Percentiles rank a stretch among this genome's conserved stretches.
phyloP scores from a whole-genome alignment of 2,329 filamentous ascomycete species.

The Phyllosticta capitalensis region DNA sequence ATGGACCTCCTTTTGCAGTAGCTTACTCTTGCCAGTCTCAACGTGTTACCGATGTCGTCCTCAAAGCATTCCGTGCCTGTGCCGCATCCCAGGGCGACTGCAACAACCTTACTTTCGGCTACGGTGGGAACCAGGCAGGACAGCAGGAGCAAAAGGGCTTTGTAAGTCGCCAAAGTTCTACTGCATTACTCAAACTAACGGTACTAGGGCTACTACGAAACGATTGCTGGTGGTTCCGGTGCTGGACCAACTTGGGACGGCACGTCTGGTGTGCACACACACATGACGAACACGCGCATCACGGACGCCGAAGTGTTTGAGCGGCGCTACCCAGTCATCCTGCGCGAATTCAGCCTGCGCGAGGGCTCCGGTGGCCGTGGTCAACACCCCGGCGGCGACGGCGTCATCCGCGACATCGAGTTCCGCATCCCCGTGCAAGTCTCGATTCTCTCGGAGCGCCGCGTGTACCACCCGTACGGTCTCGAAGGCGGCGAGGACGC shows the following conservation, averaged over 20 bases:
- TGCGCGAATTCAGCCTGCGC: slow-evolving; percentile 60
- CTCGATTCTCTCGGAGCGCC: slow-evolving; percentile 66
- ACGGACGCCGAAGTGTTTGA: slow-evolving; percentile 75
- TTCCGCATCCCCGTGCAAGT: slow-evolving; percentile 70
- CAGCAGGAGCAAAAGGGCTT: slow-evolving; percentile 61
- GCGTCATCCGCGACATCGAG: slow-evolving; percentile 70
- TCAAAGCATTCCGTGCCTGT: slow-evolving; percentile 70
- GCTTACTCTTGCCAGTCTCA: slow-evolving; percentile 40
- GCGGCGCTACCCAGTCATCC: slow-evolving; percentile 62
- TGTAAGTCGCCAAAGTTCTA: not conserved
- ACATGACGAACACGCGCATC: slow-evolving; percentile 82
- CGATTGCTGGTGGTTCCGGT: slow-evolving; percentile 67
- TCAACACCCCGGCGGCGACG: slow-evolving; percentile 62
- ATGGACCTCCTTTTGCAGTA: not conserved
- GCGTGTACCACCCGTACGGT: slow-evolving; percentile 72
- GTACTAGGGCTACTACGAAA: slow-evolving; percentile 65
- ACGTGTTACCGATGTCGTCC: slow-evolving; percentile 72
- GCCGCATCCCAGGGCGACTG: slow-evolving; percentile 72
- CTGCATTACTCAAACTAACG: not conserved
- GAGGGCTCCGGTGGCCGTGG: slow-evolving; percentile 55
- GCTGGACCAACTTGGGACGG: slow-evolving; percentile 66
- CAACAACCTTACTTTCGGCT: slow-evolving; percentile 80
- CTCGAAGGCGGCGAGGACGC: slow-evolving; percentile 75
- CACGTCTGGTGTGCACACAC: slow-evolving; percentile 66
- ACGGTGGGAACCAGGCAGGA: slow-evolving; percentile 55